Percentiles rank a stretch among this genome's conserved stretches.
phyloP scores from a whole-genome alignment of 2,329 filamentous ascomycete genomes.

The Fusarium illudens region DNA sequence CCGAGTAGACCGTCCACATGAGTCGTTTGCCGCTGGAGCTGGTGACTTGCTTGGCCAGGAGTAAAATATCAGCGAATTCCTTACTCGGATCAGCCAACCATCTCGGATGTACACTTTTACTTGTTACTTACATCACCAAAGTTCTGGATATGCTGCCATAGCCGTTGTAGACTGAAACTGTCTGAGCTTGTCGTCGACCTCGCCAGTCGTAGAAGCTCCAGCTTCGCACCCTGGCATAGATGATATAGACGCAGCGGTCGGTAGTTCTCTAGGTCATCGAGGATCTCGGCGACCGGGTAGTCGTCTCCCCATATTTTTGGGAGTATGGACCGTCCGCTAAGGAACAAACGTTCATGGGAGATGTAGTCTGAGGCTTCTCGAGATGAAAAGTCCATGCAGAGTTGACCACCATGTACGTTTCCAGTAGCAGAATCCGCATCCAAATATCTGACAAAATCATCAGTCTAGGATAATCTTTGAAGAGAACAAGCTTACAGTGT shows the following conservation, averaged over 20 bases:
- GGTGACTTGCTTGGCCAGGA: constrained; percentile 2
- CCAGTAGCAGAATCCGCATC: constrained; percentile 33
- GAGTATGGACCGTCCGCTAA: constrained; percentile 26
- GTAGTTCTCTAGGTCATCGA: constrained; percentile 36
- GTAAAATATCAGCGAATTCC: constrained; percentile 34
- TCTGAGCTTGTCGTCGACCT: background rate
- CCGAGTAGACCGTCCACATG: constrained; percentile 37
- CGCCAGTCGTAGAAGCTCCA: constrained; percentile 25
- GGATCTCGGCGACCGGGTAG: constrained; percentile 30
- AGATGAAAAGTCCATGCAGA: constrained; percentile 32
- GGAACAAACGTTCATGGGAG: constrained; percentile 33
- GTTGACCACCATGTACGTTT: constrained; percentile 19
- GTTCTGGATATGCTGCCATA: constrained; percentile 24
- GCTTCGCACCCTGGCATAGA: constrained; percentile 31
- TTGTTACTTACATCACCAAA: constrained; percentile 26
- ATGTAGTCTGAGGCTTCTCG: constrained; percentile 34
- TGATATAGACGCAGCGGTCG: constrained; percentile 27
- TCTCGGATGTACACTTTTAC: fast-evolving
- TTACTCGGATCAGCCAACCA: background rate
- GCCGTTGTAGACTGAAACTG: background rate
- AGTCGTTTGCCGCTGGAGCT: constrained; percentile 28
- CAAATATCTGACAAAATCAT: constrained; percentile 2
- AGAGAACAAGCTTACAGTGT: constrained; percentile 20
- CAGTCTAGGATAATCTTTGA: background rate
- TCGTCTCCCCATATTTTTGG: constrained; percentile 35